Conservation (phyloP, 306 rosid species). For the Ceratonia siliqua region DNA sequence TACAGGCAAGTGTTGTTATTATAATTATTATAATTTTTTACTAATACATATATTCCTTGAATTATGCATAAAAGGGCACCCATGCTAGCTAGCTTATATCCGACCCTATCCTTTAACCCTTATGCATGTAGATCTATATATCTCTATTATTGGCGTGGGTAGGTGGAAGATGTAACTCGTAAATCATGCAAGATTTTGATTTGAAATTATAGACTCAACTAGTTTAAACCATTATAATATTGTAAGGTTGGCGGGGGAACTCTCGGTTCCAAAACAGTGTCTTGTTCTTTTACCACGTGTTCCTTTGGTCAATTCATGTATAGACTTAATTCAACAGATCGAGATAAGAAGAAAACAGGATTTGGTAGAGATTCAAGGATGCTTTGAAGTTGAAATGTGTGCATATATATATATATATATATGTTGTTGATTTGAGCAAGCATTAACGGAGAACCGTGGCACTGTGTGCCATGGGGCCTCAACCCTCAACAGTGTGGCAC, state of each 20-base stretch:
- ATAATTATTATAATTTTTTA: not conserved
- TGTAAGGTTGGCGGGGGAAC: too few relatives aligned
- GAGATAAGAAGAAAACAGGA: not conserved
- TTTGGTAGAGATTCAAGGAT: not conserved
- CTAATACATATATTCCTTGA: not conserved
- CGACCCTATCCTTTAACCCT: too few relatives aligned
- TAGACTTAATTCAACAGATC: too few relatives aligned
- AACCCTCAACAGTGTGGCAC: not conserved
- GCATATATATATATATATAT: not conserved
- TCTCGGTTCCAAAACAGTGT: too few relatives aligned
- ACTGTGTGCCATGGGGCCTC: not conserved
- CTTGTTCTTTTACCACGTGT: not conserved
- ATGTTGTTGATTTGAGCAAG: too few relatives aligned
- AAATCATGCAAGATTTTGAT: not conserved
- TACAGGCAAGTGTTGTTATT: slow-evolving; percentile 53
- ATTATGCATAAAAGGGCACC: not conserved
- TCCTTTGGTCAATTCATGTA: too few relatives aligned
- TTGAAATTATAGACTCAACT: not conserved
- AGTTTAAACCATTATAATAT: not conserved
- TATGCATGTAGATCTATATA: not conserved
- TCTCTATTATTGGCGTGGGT: slow-evolving; percentile 10
- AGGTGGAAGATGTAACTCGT: not conserved
- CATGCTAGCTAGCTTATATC: not conserved
- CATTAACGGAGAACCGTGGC: slow-evolving; percentile 19
- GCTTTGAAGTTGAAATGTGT: not conserved